Percentiles rank a stretch among this genome's conserved stretches.
Evolutionary conservation across 2,329 filamentous ascomycete genomes (phyloP).

Genomic region (Microdochium nivale): DNA sequence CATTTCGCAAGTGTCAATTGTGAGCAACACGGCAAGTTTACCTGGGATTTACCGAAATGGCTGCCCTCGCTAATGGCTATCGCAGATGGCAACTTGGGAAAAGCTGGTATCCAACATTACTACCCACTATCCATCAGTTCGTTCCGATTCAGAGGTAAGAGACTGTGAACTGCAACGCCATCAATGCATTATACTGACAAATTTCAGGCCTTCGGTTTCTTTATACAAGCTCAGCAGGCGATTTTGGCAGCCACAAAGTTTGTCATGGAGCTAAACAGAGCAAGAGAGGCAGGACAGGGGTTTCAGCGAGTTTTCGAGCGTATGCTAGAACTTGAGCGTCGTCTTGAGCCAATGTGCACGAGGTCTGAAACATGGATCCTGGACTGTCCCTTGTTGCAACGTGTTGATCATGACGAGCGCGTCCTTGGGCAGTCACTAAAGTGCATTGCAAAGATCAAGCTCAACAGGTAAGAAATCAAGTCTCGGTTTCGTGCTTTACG

Average conservation of each 20-base stretch:
- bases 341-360: conserved; percentile 26
- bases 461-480: conserved; percentile 38
- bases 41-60: background rate
- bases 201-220: conserved; percentile 30
- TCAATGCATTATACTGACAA: conserved; percentile 6
- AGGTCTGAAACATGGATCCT: conserved; percentile 25
- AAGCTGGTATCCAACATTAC: conserved; percentile 34
- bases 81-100: conserved; percentile 32
- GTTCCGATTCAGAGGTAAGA: conserved; percentile 30
- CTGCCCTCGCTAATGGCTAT: conserved; percentile 3
- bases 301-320: conserved; percentile 29
- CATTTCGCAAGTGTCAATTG: conserved; percentile 40
- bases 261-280: conserved; percentile 36
- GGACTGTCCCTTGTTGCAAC: conserved; percentile 21
- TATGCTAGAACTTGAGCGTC: conserved; percentile 30
- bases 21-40: conserved; percentile 34
- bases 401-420: conserved; percentile 27
- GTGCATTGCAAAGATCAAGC: conserved; percentile 38
- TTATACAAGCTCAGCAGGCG: conserved; percentile 37
- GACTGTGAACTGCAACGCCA: background rate
- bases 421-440: conserved; percentile 33
- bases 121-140: conserved; percentile 30
- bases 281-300: conserved; percentile 25
- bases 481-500: too few relatives aligned
- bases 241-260: conserved; percentile 38